Evolutionary conservation across 495 filamentous ascomycete genomes (phyloP).

Genomic region (Lepidopterella palustris): DNA sequence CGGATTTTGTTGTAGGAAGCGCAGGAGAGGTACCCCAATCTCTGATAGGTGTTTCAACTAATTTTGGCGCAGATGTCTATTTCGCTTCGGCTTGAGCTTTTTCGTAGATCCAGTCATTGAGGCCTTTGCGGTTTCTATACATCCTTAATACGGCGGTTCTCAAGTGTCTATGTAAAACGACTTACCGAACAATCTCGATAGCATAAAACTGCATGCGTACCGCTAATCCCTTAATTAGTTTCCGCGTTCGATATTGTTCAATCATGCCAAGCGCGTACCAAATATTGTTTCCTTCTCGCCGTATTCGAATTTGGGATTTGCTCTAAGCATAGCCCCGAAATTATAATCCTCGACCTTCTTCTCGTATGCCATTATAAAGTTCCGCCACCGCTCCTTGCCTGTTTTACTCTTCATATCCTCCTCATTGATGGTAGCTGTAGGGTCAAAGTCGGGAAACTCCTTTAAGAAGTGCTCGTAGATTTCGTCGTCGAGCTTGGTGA

Average conservation of each 20-base stretch:
- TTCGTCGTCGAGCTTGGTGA: constrained; percentile 91
- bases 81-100: constrained; percentile 48
- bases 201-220: constrained; percentile 99
- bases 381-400: constrained; percentile 93
- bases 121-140: constrained; percentile 67
- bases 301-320: constrained; percentile 74
- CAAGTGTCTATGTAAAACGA: neutral
- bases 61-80: too few species aligned
- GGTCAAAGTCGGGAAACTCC: constrained; percentile 90
- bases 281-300: constrained; percentile 88
- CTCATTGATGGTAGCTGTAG: constrained; percentile 71
- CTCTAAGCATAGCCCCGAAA: constrained; percentile 87
- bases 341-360: constrained; percentile 92
- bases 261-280: constrained; percentile 42
- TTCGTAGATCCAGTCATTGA: constrained; percentile 97
- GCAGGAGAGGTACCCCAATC: too few species aligned
- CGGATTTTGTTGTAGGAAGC: too few species aligned
- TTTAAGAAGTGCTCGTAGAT: constrained; percentile 81
- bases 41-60: too few species aligned
- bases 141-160: constrained; percentile 1
- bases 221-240: constrained; percentile 36
- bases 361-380: constrained; percentile 90
- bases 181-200: constrained; percentile 81
- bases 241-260: too few species aligned
- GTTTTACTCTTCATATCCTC: constrained; percentile 95